Conservation (phyloP, 2,329 filamentous ascomycete genomes). For the Colletotrichum theobromicola region DNA sequence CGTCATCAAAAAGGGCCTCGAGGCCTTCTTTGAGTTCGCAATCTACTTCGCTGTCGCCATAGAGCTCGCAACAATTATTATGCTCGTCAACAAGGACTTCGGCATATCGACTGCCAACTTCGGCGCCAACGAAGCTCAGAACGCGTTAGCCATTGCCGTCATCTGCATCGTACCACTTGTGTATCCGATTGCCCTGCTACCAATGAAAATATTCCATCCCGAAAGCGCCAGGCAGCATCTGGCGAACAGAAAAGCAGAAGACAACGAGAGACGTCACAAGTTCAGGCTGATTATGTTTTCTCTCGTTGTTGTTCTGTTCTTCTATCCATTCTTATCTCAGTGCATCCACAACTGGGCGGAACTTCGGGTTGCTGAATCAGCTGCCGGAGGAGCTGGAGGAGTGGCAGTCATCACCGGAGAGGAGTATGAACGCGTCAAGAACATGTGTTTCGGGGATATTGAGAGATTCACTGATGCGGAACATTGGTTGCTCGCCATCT, state of each 20-base stretch:
- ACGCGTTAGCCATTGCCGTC: constrained; percentile 24
- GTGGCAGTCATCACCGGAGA: background rate
- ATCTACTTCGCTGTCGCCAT: constrained; percentile 23
- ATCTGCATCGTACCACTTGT: constrained; percentile 28
- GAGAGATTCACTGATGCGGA: background rate
- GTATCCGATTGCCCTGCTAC: constrained; percentile 20
- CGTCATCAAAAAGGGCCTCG: background rate
- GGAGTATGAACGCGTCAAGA: background rate
- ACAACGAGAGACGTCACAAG: background rate
- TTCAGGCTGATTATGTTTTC: background rate
- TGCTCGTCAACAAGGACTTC: constrained; percentile 28
- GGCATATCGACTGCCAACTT: constrained; percentile 23
- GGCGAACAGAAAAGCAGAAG: background rate
- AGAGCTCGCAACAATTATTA: constrained; percentile 24
- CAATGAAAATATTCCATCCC: background rate
- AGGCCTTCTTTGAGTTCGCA: background rate
- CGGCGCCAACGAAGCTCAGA: constrained; percentile 27
- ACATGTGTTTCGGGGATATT: background rate
- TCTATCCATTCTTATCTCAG: constrained; percentile 29
- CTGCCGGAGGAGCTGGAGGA: background rate
- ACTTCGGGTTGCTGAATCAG: constrained; percentile 12
- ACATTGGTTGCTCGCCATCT: background rate
- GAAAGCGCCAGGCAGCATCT: background rate
- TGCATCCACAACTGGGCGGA: constrained; percentile 25
- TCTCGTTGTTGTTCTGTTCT: constrained; percentile 20